Conservation (phyloP, 129 eudicot species). For the Escallonia rubra region DNA sequence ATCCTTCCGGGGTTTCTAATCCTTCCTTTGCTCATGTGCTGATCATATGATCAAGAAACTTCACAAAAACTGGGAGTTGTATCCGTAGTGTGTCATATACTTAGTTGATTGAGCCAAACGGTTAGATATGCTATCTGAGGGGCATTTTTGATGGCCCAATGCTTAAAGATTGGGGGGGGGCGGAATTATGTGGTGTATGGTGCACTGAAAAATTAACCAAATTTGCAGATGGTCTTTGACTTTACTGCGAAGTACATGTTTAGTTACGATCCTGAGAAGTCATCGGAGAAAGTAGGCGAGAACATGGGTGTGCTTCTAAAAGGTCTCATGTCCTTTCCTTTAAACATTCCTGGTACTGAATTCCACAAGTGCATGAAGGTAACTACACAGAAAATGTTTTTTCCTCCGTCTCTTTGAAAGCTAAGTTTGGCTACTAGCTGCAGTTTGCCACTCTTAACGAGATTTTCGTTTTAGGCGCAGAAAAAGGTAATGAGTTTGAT, state of each 20-base stretch:
- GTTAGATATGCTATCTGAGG: too few species aligned
- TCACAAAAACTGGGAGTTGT: too few species aligned
- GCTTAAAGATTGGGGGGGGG: too few species aligned
- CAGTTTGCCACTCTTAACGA: background rate
- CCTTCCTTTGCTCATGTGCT: too few species aligned
- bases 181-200: too few species aligned
- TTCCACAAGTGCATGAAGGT: conserved; percentile 1
- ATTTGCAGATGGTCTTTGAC: background rate
- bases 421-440: background rate
- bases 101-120: too few species aligned
- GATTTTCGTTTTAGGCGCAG: background rate
- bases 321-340: background rate
- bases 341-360: background rate
- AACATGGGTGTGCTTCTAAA: background rate
- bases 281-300: background rate
- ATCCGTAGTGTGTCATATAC: too few species aligned
- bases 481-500: background rate
- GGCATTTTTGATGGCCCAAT: too few species aligned
- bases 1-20: too few species aligned
- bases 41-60: too few species aligned
- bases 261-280: background rate
- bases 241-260: background rate
- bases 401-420: background rate
- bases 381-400: background rate
- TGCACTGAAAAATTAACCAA: too few species aligned